Percentiles rank a stretch among this genome's conserved stretches.
Conservation (phyloP, 2,329 filamentous ascomycete species). For the Oidium heveae region DNA sequence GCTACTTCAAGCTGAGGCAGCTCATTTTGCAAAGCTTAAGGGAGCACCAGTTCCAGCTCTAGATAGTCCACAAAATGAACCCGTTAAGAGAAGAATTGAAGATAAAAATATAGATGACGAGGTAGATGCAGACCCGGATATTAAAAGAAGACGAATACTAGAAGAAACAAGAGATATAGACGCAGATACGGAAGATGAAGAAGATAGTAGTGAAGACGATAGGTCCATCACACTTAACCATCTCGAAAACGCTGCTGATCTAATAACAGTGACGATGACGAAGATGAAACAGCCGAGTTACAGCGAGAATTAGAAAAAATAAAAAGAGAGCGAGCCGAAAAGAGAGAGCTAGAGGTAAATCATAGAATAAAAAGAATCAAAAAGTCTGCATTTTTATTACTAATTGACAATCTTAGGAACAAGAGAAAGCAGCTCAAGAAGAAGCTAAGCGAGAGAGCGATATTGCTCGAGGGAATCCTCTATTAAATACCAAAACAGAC, state of each 20-base stretch:
- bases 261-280: slow-evolving; percentile 34
- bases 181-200: slow-evolving; percentile 39
- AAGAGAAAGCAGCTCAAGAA: slow-evolving; percentile 54
- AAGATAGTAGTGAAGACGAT: slow-evolving; percentile 34
- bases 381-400: too few relatives aligned
- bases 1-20: slow-evolving; percentile 67
- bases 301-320: slow-evolving; percentile 90
- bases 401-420: slow-evolving; percentile 27
- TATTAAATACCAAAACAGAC: slow-evolving; percentile 58
- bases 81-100: slow-evolving; percentile 44
- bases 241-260: slow-evolving; percentile 10
- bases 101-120: slow-evolving; percentile 17
- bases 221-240: slow-evolving; percentile 15
- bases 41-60: slow-evolving; percentile 25
- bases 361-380: too few relatives aligned
- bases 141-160: slow-evolving; percentile 65
- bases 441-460: slow-evolving; percentile 65
- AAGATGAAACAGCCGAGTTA: slow-evolving; percentile 69
- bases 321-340: slow-evolving; percentile 54
- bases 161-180: slow-evolving; percentile 77
- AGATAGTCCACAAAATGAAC: slow-evolving; percentile 25
- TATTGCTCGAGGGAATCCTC: slow-evolving; percentile 75
- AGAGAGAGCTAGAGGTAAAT: slow-evolving; percentile 44
- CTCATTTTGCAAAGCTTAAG: slow-evolving; percentile 66
- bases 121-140: slow-evolving; percentile 41